These are phyloP conservation scores for Exophiala sp. DNA, from an alignment of 2,329 filamentous ascomycete species.

Conservation along the genomic window DNA sequence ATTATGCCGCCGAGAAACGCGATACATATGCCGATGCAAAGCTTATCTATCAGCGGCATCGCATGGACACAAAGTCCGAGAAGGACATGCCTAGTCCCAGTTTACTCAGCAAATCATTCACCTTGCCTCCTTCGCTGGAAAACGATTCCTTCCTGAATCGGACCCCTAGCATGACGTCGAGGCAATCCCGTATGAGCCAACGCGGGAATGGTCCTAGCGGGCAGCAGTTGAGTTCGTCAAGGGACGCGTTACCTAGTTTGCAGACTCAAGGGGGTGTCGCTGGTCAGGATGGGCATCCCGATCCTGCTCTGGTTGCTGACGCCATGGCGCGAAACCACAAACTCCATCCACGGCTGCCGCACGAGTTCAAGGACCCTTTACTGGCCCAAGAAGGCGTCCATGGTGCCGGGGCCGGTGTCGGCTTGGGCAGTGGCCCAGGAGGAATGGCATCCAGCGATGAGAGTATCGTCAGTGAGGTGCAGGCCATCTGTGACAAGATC, in stretches of 20 bases:
- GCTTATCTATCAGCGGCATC: conserved; percentile 88
- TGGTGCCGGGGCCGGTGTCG: conserved; percentile 54
- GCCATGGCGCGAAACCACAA: conserved; percentile 45
- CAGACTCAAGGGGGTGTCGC: conserved; percentile 18
- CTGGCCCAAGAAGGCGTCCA: conserved; percentile 51
- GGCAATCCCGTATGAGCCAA: conserved; percentile 24
- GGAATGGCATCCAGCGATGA: conserved; percentile 67
- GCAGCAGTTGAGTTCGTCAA: conserved; percentile 12
- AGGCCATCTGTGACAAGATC: conserved; percentile 81
- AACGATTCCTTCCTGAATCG: conserved; percentile 24
- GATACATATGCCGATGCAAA: conserved; percentile 93
- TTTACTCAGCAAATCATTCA: conserved; percentile 32
- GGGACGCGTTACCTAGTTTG: conserved; percentile 22
- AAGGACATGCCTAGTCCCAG: conserved; percentile 32
- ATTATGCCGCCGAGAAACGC: conserved; percentile 87
- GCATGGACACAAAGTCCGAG: conserved; percentile 49
- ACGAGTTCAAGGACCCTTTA: conserved; percentile 51
- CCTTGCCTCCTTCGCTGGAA: conserved; percentile 24
- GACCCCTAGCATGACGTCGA: conserved; percentile 28
- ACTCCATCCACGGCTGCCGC: conserved; percentile 47
- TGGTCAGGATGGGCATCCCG: conserved; percentile 7
- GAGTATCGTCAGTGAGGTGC: conserved; percentile 75
- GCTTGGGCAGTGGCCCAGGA: conserved; percentile 55
- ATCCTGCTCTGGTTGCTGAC: conserved; percentile 41
- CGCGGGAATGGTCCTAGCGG: conserved; percentile 15